phyloP scores from a whole-genome alignment of 176 grass and related monocot species.

The Triticum aestivum region DNA sequence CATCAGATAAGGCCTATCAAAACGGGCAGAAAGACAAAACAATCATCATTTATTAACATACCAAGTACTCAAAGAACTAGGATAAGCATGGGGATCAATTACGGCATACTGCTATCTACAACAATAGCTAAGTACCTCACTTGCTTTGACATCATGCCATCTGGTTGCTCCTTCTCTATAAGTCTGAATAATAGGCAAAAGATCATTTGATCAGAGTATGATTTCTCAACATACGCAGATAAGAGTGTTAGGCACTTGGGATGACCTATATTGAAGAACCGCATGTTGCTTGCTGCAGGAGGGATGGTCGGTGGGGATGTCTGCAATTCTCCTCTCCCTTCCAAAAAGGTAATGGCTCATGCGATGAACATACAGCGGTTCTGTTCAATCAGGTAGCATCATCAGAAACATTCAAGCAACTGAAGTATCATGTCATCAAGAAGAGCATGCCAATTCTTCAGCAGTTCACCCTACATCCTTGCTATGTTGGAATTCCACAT shows the following conservation, averaged over 20 bases:
- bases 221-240: not conserved
- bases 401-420: slow-evolving; percentile 18
- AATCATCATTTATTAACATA: slow-evolving; percentile 1
- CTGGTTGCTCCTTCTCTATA: slow-evolving; percentile 87
- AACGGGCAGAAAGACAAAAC: not conserved
- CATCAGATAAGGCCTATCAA: slow-evolving; percentile 83
- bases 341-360: slow-evolving; percentile 92
- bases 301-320: slow-evolving; percentile 89
- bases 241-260: not conserved
- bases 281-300: slow-evolving; percentile 99
- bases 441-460: not conserved
- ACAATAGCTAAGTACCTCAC: slow-evolving; percentile 55
- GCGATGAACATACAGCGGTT: slow-evolving; percentile 90
- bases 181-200: slow-evolving; percentile 49
- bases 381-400: slow-evolving; percentile 44
- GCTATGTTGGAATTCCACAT: not conserved
- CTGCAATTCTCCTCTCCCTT: slow-evolving; percentile 94
- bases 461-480: slow-evolving; percentile 12
- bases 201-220: slow-evolving; percentile 25
- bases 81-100: not conserved
- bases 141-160: slow-evolving; percentile 84
- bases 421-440: slow-evolving; percentile 13
- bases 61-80: not conserved
- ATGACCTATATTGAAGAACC: slow-evolving; percentile 47
- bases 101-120: not conserved